Percentiles rank a stretch among this genome's conserved stretches.
Evolutionary conservation across 495 filamentous ascomycete species (phyloP).

Genomic region (Penicillium nucicola): DNA sequence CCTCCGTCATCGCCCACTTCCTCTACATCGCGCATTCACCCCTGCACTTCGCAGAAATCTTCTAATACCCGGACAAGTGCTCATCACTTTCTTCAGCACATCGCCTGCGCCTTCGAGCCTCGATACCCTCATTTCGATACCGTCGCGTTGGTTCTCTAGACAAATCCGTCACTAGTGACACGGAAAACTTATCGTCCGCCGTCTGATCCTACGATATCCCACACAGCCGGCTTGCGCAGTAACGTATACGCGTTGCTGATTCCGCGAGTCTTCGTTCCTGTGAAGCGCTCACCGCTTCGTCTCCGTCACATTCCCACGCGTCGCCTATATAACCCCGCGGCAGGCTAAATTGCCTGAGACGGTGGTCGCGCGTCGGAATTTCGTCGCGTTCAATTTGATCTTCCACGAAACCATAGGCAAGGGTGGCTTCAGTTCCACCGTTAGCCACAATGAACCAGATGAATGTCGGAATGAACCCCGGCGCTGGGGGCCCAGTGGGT

Average conservation of each 20-base stretch:
- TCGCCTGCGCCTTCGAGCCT: constrained; percentile 32
- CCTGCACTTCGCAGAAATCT: constrained; percentile 4
- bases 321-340: constrained; percentile 27
- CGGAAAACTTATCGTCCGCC: constrained; percentile 15
- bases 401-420: constrained; percentile 30
- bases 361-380: constrained; percentile 39
- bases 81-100: constrained; percentile 5
- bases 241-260: constrained; percentile 9
- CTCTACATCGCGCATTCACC: constrained; percentile 28
- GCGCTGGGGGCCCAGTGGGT: constrained; percentile 60
- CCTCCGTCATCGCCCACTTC: constrained; percentile 33
- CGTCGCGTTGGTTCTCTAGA: constrained; percentile 44
- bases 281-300: constrained; percentile 20
- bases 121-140: constrained; percentile 69
- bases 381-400: constrained; percentile 19
- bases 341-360: constrained; percentile 32
- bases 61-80: constrained; percentile 5
- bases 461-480: constrained; percentile 64
- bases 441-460: constrained; percentile 67
- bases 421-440: constrained; percentile 34
- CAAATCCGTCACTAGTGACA: constrained; percentile 8
- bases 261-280: background rate
- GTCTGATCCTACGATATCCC: constrained; percentile 1
- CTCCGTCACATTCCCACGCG: constrained; percentile 21
- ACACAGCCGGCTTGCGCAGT: constrained; percentile 2